Conservation (phyloP, 345 rosid genomes). For the Populus euphratica region DNA sequence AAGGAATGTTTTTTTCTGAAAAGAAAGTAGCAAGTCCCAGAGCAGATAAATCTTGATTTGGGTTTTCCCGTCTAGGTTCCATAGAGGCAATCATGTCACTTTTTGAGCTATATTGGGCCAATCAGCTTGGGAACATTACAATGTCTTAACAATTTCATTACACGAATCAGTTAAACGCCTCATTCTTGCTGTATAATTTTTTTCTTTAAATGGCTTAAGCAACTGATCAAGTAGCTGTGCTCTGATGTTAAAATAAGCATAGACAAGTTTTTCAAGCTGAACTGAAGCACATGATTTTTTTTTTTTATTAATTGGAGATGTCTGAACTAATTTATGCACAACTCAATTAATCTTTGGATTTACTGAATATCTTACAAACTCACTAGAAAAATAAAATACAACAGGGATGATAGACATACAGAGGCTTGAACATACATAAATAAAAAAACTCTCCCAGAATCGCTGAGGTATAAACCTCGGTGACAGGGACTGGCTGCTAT, state of each 20-base stretch:
- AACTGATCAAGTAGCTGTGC: conserved; percentile 20
- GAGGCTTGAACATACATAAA: no score
- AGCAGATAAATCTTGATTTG: conserved; percentile 5
- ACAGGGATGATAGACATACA: no score
- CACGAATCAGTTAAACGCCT: conserved; percentile 5
- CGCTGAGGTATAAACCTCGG: no score
- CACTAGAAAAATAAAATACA: no score
- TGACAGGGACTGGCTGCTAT: conserved; percentile 9
- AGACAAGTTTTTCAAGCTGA: background rate
- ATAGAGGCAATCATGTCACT: background rate
- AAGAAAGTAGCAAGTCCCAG: background rate
- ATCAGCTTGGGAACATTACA: conserved; percentile 10
- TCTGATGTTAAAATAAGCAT: conserved; percentile 12
- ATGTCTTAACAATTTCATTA: background rate
- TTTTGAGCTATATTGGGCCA: background rate
- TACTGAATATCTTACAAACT: no score
- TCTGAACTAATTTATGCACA: no score
- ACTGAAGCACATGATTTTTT: conserved; percentile 17
- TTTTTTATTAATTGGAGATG: no score
- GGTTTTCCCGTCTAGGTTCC: background rate
- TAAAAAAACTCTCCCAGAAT: no score
- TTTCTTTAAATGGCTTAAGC: conserved; percentile 23
- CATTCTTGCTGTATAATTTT: conserved; percentile 3
- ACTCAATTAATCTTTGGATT: no score
- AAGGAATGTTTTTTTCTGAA: background rate